Percentiles rank a stretch among this genome's conserved stretches.
These are phyloP conservation scores for Daldinia concentrica DNA, from an alignment of 495 filamentous ascomycete genomes.

Conservation along the genomic window DNA sequence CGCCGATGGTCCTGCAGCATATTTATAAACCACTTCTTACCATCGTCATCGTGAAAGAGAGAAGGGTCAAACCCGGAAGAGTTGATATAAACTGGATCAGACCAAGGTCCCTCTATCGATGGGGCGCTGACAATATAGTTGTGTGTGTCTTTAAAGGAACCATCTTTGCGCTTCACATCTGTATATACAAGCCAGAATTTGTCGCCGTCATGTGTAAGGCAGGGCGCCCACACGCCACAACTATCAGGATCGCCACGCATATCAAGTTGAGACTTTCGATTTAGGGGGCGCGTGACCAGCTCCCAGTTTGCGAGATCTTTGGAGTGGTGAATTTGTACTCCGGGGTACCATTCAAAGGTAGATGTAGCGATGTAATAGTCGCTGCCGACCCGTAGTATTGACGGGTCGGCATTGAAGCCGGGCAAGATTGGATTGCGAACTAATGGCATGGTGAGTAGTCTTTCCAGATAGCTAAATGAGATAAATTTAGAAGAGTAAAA, in stretches of 20 bases:
- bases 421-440: slow-evolving; percentile 69
- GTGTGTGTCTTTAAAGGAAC: slow-evolving; percentile 63
- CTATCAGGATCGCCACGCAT: slow-evolving; percentile 67
- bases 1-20: slow-evolving; percentile 63
- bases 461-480: not conserved
- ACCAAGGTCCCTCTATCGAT: slow-evolving; percentile 63
- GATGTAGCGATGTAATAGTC: slow-evolving; percentile 72
- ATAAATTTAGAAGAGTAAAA: not conserved
- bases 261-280: slow-evolving; percentile 66
- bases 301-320: slow-evolving; percentile 67
- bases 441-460: slow-evolving; percentile 49
- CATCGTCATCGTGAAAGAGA: slow-evolving; percentile 67
- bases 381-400: slow-evolving; percentile 62
- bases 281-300: slow-evolving; percentile 67
- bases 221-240: slow-evolving; percentile 72
- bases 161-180: slow-evolving; percentile 66
- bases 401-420: slow-evolving; percentile 71
- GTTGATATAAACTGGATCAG: slow-evolving; percentile 63
- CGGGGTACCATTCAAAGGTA: slow-evolving; percentile 70
- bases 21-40: slow-evolving; percentile 65
- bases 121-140: slow-evolving; percentile 63
- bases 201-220: slow-evolving; percentile 65
- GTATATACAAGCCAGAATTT: slow-evolving; percentile 67
- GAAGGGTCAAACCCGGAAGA: slow-evolving; percentile 66
- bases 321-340: slow-evolving; percentile 67